Percentiles rank a stretch among this genome's conserved stretches.
These are phyloP conservation scores for Dactylis glomerata DNA, from an alignment of 176 grass and related monocot species.

Conservation along the genomic window DNA sequence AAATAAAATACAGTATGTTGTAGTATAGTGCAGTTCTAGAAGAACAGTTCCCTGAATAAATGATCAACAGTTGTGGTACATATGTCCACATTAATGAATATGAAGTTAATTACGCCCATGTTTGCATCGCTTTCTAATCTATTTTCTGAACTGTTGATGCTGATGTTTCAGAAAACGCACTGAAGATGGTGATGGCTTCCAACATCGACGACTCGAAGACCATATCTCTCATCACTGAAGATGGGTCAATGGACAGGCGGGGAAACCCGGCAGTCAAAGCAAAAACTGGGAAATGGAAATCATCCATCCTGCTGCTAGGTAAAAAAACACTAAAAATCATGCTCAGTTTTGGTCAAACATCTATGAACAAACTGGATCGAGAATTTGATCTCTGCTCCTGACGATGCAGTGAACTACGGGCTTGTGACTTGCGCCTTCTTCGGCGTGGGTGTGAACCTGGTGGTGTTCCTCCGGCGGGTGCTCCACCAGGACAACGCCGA, in stretches of 20 bases:
- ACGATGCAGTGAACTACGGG: conserved; percentile 69
- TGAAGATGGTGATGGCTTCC: conserved; percentile 28
- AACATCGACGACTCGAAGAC: conserved; percentile 30
- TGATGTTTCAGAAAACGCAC: neutral
- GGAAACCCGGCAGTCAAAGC: conserved; percentile 59
- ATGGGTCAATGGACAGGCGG: conserved; percentile 65
- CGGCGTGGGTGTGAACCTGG: conserved; percentile 83
- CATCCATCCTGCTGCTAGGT: conserved; percentile 66
- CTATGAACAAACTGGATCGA: neutral
- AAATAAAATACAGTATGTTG: neutral
- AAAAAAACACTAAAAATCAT: neutral
- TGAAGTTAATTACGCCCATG: neutral
- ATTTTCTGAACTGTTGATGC: conserved; percentile 13
- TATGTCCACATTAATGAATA: neutral
- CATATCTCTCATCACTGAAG: conserved; percentile 48
- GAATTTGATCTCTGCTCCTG: neutral
- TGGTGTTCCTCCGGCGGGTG: conserved; percentile 77
- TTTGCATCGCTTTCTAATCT: neutral
- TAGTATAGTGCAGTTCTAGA: neutral
- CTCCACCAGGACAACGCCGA: conserved; percentile 65
- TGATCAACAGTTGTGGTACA: neutral
- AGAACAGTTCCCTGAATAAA: neutral
- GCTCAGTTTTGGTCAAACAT: neutral
- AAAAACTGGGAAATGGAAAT: conserved; percentile 64
- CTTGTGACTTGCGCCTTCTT: conserved; percentile 82